A percentile compares a stretch with the other conserved stretches of the same genome.
phyloP scores from a whole-genome alignment of 495 filamentous ascomycete species.

The Parathielavia appendiculata region DNA sequence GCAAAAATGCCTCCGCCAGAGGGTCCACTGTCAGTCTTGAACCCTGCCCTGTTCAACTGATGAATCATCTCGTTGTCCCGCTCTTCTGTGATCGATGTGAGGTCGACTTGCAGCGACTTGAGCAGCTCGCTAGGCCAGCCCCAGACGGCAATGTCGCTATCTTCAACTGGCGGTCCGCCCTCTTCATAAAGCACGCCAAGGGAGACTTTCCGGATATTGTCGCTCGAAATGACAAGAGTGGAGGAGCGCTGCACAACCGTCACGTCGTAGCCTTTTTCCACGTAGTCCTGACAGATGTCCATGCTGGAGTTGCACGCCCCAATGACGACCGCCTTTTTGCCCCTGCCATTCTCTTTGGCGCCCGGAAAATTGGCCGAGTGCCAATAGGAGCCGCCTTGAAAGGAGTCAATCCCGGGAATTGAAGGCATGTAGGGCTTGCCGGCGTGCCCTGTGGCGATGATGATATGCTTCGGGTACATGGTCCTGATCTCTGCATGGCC shows the following conservation, averaged over 20 bases:
- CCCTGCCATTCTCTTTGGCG: slow-evolving; percentile 40
- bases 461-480: slow-evolving; percentile 60
- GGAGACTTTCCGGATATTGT: slow-evolving; percentile 42
- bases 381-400: slow-evolving; percentile 56
- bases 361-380: slow-evolving; percentile 68
- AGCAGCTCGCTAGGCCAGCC: slow-evolving; percentile 53
- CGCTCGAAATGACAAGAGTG: slow-evolving; percentile 62
- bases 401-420: slow-evolving; percentile 58
- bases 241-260: slow-evolving; percentile 76
- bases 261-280: slow-evolving; percentile 77
- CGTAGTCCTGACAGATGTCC: slow-evolving; percentile 79
- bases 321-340: slow-evolving; percentile 68
- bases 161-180: slow-evolving; percentile 53
- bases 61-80: slow-evolving; percentile 52
- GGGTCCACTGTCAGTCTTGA: slow-evolving; percentile 62
- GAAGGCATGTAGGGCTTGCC: slow-evolving; percentile 62
- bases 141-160: slow-evolving; percentile 57
- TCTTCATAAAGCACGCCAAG: slow-evolving; percentile 61
- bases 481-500: slow-evolving; percentile 51
- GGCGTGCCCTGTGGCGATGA: slow-evolving; percentile 68
- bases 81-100: slow-evolving; percentile 44
- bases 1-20: slow-evolving; percentile 59
- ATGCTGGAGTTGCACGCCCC: slow-evolving; percentile 77
- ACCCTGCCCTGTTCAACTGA: slow-evolving; percentile 62
- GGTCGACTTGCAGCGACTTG: slow-evolving; percentile 50